Evolutionary conservation across 352 stramenopile genomes (phyloP).

Genomic region (Aphanomyces astaci): DNA sequence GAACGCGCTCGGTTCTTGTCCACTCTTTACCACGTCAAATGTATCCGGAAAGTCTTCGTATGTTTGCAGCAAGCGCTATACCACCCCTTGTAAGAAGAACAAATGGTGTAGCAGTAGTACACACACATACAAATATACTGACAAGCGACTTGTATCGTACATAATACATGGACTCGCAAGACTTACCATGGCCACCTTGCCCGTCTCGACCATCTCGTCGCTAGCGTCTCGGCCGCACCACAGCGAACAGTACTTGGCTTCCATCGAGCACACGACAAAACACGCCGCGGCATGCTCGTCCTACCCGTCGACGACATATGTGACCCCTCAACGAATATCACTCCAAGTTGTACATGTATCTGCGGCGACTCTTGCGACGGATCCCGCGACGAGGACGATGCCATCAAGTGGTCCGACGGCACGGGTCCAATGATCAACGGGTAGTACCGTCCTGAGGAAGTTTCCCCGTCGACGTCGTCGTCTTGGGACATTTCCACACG

Average conservation of each 20-base stretch:
- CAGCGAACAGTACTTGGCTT: slow-evolving; percentile 66
- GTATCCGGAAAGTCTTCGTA: slow-evolving; percentile 68
- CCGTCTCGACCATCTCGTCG: slow-evolving; percentile 45
- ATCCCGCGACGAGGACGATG: slow-evolving; percentile 7
- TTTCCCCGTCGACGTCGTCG: slow-evolving; percentile 32
- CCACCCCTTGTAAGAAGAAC: not conserved
- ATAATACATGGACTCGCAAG: not conserved
- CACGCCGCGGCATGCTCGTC: slow-evolving; percentile 47
- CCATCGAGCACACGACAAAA: slow-evolving; percentile 55
- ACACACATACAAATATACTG: no score
- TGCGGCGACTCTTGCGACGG: slow-evolving; percentile 12
- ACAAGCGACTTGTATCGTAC: no score
- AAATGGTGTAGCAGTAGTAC: no score
- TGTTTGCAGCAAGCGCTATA: slow-evolving; percentile 43
- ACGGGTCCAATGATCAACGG: slow-evolving; percentile 15
- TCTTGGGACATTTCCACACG: slow-evolving; percentile 54
- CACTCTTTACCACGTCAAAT: slow-evolving; percentile 61
- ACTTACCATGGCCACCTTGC: slow-evolving; percentile 40
- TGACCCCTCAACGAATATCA: not conserved
- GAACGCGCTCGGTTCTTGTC: slow-evolving; percentile 59
- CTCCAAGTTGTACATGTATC: slow-evolving; percentile 31
- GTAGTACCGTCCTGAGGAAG: not conserved
- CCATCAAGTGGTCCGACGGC: slow-evolving; percentile 6
- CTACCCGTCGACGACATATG: slow-evolving; percentile 20
- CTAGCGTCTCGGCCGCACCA: slow-evolving; percentile 62